phyloP scores from a whole-genome alignment of 192 early-diverging fungal species.

The Coemansia sp. region DNA sequence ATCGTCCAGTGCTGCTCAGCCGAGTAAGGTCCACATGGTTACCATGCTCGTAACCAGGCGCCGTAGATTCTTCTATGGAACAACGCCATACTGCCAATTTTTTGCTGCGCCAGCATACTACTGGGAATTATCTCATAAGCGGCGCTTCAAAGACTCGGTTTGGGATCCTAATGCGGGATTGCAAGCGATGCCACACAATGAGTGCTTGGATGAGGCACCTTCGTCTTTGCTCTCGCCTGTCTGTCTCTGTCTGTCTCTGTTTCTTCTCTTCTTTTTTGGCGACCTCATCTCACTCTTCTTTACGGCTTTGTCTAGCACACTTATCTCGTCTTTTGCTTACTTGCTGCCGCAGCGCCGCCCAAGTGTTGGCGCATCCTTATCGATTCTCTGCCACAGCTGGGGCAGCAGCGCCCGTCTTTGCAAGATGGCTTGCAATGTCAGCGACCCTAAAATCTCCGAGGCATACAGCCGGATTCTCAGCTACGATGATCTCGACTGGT shows the following conservation, averaged over 20 bases:
- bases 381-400: background rate
- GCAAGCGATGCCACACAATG: background rate
- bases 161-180: background rate
- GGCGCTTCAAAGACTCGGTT: background rate
- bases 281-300: background rate
- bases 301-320: background rate
- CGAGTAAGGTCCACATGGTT: background rate
- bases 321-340: background rate
- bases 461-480: slow-evolving; percentile 38
- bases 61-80: background rate
- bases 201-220: background rate
- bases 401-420: background rate
- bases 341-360: background rate
- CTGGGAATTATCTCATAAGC: background rate
- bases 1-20: background rate
- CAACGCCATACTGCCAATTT: background rate
- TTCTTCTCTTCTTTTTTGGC: background rate
- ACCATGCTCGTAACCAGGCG: background rate
- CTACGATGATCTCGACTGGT: slow-evolving; percentile 43
- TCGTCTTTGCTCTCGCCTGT: background rate
- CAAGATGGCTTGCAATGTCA: slow-evolving; percentile 39
- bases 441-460: slow-evolving; percentile 35
- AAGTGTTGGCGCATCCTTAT: background rate
- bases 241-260: background rate
- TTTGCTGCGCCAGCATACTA: slow-evolving; percentile 2